Evolutionary conservation across 306 rosid genomes (phyloP).

Genomic region (Citrullus mucosospermus): DNA sequence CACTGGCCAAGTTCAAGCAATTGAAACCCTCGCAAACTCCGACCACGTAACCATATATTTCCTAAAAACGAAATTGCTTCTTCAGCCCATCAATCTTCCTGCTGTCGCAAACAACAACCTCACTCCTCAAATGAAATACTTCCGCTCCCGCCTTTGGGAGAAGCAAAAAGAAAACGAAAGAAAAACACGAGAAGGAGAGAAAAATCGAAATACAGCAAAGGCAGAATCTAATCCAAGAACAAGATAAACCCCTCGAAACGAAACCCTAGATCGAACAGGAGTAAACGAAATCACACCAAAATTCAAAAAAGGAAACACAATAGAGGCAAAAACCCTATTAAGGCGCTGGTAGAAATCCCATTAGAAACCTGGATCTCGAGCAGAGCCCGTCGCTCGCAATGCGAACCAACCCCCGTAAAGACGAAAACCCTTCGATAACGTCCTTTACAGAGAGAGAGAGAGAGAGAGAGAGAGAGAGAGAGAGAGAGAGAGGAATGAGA

Average conservation of each 20-base stretch:
- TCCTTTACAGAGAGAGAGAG: conserved; percentile 11
- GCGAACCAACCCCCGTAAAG: conserved; percentile 48
- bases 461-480: conserved; percentile 10
- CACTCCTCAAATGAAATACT: conserved; percentile 6
- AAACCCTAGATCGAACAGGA: conserved; percentile 47
- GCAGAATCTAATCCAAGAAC: conserved; percentile 8
- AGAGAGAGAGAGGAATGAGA: conserved; percentile 3
- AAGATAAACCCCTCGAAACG: conserved; percentile 29
- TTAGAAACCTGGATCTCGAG: conserved; percentile 49
- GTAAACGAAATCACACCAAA: conserved; percentile 4
- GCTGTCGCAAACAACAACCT: conserved; percentile 8
- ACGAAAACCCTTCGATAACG: conserved; percentile 19
- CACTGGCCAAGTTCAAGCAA: not conserved
- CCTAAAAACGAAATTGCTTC: not conserved
- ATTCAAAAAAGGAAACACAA: not conserved
- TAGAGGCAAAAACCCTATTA: conserved; percentile 15
- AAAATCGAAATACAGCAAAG: conserved; percentile 10
- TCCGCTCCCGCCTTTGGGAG: not conserved
- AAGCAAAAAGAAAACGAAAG: not conserved
- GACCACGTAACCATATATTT: not conserved
- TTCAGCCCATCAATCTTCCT: not conserved
- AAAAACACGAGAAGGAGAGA: conserved; percentile 2
- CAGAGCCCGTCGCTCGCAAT: conserved; percentile 27
- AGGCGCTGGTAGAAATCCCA: conserved; percentile 29
- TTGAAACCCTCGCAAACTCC: not conserved